A percentile compares a stretch with the other conserved stretches of the same genome.
These are phyloP conservation scores for Globisporangium nodosum DNA, from an alignment of 352 stramenopile genomes.

Conservation along the genomic window DNA sequence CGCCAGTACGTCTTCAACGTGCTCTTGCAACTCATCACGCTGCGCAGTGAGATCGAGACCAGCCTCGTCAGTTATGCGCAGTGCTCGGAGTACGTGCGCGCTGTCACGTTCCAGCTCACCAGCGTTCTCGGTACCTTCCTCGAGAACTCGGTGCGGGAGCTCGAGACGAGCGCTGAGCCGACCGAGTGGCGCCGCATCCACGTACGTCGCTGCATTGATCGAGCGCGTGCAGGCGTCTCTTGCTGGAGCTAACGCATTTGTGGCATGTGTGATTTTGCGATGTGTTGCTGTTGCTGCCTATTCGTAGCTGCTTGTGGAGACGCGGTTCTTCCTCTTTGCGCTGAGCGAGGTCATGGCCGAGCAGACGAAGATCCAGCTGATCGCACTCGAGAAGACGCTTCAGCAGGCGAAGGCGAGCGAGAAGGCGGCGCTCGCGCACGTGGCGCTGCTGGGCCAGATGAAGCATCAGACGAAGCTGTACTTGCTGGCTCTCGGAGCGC, in stretches of 20 bases:
- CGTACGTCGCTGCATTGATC: slow-evolving; percentile 24
- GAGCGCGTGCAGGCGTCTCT: background rate
- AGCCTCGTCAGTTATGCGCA: slow-evolving; percentile 51
- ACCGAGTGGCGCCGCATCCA: slow-evolving; percentile 59
- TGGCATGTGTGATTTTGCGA: slow-evolving; percentile 2
- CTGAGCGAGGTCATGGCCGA: slow-evolving; percentile 48
- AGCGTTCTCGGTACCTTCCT: slow-evolving; percentile 40
- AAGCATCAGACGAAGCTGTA: slow-evolving; percentile 83
- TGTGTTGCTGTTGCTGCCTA: background rate
- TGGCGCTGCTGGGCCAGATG: slow-evolving; percentile 60
- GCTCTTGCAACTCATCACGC: slow-evolving; percentile 64
- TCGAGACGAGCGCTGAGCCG: slow-evolving; percentile 17
- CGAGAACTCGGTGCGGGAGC: slow-evolving; percentile 20
- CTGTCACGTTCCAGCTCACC: slow-evolving; percentile 49
- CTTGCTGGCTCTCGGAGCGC: slow-evolving; percentile 36
- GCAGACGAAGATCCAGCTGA: slow-evolving; percentile 44
- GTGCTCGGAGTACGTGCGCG: slow-evolving; percentile 49
- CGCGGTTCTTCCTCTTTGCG: slow-evolving; percentile 60
- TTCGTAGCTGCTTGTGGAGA: slow-evolving; percentile 61
- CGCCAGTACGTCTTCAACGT: slow-evolving; percentile 82
- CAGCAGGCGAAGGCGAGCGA: slow-evolving; percentile 29
- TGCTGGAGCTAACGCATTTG: too few relatives aligned
- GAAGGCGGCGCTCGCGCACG: slow-evolving; percentile 28
- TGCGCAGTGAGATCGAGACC: slow-evolving; percentile 67
- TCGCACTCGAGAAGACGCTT: slow-evolving; percentile 43